Evolutionary conservation across 2,329 filamentous ascomycete genomes (phyloP).

Genomic region (Aciculosporium take): DNA sequence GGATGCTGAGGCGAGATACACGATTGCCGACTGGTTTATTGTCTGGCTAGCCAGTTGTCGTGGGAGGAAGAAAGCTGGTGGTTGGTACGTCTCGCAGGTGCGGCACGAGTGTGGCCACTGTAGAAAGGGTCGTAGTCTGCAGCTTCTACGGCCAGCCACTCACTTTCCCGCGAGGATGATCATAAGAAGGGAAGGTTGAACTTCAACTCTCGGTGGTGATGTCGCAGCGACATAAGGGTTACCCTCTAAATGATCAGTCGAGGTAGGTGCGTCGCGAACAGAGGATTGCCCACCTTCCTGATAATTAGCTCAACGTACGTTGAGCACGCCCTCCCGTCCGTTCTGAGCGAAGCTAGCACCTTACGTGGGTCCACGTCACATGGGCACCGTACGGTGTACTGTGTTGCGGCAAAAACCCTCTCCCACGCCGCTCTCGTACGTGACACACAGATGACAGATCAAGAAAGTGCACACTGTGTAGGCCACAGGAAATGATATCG

Average conservation of each 20-base stretch:
- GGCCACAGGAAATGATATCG: too few relatives aligned
- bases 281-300: neutral
- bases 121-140: slow-evolving; percentile 1
- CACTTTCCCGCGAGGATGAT: neutral
- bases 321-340: too few relatives aligned
- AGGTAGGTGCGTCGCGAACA: neutral
- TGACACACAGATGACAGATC: too few relatives aligned
- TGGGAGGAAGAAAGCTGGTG: slow-evolving; percentile 4
- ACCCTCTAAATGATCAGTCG: neutral
- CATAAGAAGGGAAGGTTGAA: neutral
- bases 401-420: too few relatives aligned
- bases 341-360: neutral
- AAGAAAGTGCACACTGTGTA: neutral
- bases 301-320: too few relatives aligned
- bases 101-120: slow-evolving; percentile 2
- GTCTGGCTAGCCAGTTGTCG: neutral
- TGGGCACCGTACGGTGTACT: slow-evolving; percentile 5
- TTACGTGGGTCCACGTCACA: slow-evolving; percentile 2
- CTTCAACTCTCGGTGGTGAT: neutral
- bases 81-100: slow-evolving; percentile 3
- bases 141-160: neutral
- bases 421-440: too few relatives aligned
- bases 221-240: neutral
- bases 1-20: neutral
- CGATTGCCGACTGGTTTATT: neutral